Conservation (phyloP, 371 early-diverging fungal genomes). For the Coemansia sp. region DNA sequence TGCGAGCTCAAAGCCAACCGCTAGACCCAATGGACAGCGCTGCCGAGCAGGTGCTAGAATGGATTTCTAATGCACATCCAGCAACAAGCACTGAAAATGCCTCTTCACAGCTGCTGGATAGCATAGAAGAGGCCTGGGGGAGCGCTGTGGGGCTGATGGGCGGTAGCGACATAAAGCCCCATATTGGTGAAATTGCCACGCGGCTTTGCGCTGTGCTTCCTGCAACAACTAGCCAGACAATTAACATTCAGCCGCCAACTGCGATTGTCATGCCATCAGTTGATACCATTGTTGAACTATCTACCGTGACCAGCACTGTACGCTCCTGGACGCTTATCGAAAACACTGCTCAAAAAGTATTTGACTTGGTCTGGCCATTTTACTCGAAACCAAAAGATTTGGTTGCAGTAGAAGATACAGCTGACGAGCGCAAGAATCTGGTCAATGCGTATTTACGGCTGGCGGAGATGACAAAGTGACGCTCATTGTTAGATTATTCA, state of each 20-base stretch:
- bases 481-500: neutral
- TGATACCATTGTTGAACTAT: neutral
- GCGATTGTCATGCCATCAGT: neutral
- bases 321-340: neutral
- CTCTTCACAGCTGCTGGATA: neutral
- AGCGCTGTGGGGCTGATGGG: slow-evolving; percentile 30
- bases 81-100: neutral
- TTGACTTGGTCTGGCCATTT: slow-evolving; percentile 17
- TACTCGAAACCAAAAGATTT: neutral
- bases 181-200: slow-evolving; percentile 25
- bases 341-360: neutral
- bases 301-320: neutral
- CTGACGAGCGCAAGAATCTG: slow-evolving; percentile 2
- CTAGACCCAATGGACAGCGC: neutral
- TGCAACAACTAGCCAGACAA: neutral
- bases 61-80: slow-evolving; percentile 16
- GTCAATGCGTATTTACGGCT: slow-evolving; percentile 32
- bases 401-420: neutral
- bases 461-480: slow-evolving; percentile 7
- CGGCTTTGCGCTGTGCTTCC: slow-evolving; percentile 21
- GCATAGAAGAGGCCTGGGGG: slow-evolving; percentile 24
- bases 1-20: neutral
- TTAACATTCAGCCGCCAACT: neutral
- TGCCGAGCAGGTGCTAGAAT: slow-evolving; percentile 25
- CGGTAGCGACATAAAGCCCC: slow-evolving; percentile 10